Percentiles rank a stretch among this genome's conserved stretches.
phyloP scores from a whole-genome alignment of 495 filamentous ascomycete species.

The Penicillium cataractarum region DNA sequence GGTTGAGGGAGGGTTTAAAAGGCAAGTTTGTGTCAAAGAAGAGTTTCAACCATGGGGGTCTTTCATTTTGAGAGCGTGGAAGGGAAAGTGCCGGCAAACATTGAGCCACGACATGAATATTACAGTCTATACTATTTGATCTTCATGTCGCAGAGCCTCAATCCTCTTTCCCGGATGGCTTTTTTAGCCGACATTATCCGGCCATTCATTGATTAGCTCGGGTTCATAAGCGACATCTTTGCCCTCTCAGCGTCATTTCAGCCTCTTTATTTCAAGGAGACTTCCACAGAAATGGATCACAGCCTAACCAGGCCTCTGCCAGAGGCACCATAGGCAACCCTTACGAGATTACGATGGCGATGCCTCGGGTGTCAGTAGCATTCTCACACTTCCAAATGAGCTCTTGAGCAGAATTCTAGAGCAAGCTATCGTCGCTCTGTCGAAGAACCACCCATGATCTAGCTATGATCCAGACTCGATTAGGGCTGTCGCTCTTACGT shows the following conservation, averaged over 20 bases:
- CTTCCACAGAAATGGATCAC: no score
- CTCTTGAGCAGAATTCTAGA: neutral
- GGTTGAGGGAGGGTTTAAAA: neutral
- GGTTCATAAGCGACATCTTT: no score
- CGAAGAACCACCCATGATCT: neutral
- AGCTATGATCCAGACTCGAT: neutral
- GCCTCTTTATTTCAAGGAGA: no score
- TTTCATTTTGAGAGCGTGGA: no score
- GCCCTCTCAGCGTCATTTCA: no score
- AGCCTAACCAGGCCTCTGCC: neutral
- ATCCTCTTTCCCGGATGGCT: no score
- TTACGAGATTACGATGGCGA: neutral
- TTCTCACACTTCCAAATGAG: neutral
- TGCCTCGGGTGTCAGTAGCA: neutral
- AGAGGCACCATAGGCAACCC: neutral
- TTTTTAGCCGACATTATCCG: no score
- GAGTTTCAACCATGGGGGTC: no score
- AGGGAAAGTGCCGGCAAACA: no score
- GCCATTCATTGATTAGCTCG: no score
- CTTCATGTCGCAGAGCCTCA: neutral
- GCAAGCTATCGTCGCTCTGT: neutral
- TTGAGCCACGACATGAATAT: no score
- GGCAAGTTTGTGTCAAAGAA: neutral
- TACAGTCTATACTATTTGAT: neutral
- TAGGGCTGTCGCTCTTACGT: neutral